Evolutionary conservation across 345 rosid genomes (phyloP).

Genomic region (Gossypium raimondii): DNA sequence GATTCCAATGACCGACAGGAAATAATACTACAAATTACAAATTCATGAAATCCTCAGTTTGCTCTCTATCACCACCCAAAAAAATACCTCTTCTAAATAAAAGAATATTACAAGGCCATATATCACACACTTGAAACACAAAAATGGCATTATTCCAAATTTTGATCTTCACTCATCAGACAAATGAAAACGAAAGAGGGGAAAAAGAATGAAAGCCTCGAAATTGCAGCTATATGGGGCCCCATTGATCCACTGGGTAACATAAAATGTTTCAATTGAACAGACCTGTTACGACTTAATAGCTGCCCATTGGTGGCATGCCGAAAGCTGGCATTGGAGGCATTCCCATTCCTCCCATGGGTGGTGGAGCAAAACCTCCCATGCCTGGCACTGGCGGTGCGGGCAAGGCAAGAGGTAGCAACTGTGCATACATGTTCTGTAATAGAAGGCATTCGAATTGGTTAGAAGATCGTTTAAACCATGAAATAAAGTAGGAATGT

Average conservation of each 20-base stretch:
- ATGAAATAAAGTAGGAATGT: not conserved
- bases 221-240: conserved; percentile 14
- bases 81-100: conserved; percentile 20
- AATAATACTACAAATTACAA: conserved; percentile 26
- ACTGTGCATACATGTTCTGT: conserved; percentile 74
- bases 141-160: conserved; percentile 28
- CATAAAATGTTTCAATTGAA: not conserved
- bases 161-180: conserved; percentile 23
- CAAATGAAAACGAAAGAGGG: conserved; percentile 7
- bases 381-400: conserved; percentile 70
- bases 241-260: not conserved
- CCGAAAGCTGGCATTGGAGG: conserved; percentile 72
- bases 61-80: conserved; percentile 29
- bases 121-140: conserved; percentile 27
- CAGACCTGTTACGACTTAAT: conserved; percentile 24
- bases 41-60: conserved; percentile 33
- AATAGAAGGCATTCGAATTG: conserved; percentile 6
- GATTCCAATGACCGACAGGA: conserved; percentile 2
- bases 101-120: conserved; percentile 36
- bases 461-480: not conserved
- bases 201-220: conserved; percentile 11
- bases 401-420: conserved; percentile 69
- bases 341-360: conserved; percentile 69
- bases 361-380: conserved; percentile 23
- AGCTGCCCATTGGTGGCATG: conserved; percentile 66